Conservation (phyloP, 805 yeast species). For the Lipomyces yamadae region DNA sequence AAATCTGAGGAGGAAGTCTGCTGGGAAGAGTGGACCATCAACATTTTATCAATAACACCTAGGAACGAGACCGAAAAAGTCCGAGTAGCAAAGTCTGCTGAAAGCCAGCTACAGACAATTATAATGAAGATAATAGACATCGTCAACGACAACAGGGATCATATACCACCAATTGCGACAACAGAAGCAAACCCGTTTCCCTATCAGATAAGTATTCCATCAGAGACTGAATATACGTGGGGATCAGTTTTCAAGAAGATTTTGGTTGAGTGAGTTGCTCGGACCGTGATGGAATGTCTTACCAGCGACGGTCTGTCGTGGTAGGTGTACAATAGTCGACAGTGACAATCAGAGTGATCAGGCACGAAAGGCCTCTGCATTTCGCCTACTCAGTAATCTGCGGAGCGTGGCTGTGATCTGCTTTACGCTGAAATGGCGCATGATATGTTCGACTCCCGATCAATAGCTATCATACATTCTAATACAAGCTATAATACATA, state of each 20-base stretch:
- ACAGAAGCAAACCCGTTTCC: slow-evolving; percentile 71
- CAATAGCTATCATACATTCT: not conserved
- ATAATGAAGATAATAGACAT: slow-evolving; percentile 55
- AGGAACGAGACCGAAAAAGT: slow-evolving; percentile 34
- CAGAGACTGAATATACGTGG: slow-evolving; percentile 43
- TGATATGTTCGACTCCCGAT: not conserved
- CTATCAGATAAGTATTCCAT: slow-evolving; percentile 49
- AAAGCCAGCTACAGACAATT: slow-evolving; percentile 48
- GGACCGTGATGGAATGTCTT: not conserved
- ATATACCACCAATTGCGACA: slow-evolving; percentile 75
- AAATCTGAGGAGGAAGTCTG: slow-evolving; percentile 52
- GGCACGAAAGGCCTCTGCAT: too few species aligned
- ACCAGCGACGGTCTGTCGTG: not conserved
- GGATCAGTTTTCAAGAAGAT: slow-evolving; percentile 47
- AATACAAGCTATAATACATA: not conserved
- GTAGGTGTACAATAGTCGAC: too few species aligned
- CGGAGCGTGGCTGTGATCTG: too few species aligned
- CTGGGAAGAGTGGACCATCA: slow-evolving; percentile 77
- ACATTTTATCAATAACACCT: slow-evolving; percentile 53
- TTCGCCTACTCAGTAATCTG: too few species aligned
- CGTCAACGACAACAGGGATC: slow-evolving; percentile 63
- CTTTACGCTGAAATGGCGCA: not conserved
- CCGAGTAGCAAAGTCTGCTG: slow-evolving; percentile 16
- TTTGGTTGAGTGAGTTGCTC: slow-evolving; percentile 33
- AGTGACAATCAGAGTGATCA: too few species aligned